Evolutionary conservation across 2,329 filamentous ascomycete genomes (phyloP), one percentile per base, ranked within the genome.

Genomic region (Fusarium nelsonii): DNA sequence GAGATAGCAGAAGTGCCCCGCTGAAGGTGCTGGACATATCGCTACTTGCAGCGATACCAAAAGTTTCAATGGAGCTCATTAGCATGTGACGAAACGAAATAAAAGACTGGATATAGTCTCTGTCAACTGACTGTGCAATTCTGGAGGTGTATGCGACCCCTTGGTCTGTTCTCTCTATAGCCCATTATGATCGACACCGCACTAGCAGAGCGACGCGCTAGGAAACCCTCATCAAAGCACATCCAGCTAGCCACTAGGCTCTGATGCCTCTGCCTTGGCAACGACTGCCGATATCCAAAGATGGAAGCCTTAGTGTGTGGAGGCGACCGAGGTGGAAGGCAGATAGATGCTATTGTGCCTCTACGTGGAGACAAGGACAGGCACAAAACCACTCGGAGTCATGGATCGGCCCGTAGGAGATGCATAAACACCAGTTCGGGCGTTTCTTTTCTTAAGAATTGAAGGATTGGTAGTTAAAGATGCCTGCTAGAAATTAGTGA

Each of bases 351-450:
- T 37, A 45, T 49, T 16, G 34, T 59, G 23, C 41, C n/a, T 45
- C 48, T 57, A 32, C 62, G 58, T 63, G 60, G 59, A 59, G 55
- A 56, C 36, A n/a, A 30, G 18, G 36, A 50, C 43, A 58, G 56
- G 58, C 55, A 60, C 39, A 37, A 48, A 55, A 36, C 59, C 62
- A 57, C 37, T 71, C 48, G 45, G 58, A 65, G 26, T 53, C 52
- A 30, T 49, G 52, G 57, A 59, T 33, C 53, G 57, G 57, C 43
- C 59, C 44, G 46, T 57, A 61, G 54, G 53, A 58, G 58, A 70
- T 70, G 65, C 62, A 68, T 64, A 58, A 70, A 40, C 30, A 12
- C 51, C 61, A 68, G 57, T 33, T 54, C 51, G 32, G 44, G 10
- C 36, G 18, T 46, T 20, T 34, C 37, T 59, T 45, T 59, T 34